Evolutionary conservation across 257 asterid species (phyloP).

Genomic region (Plectranthus barbatus): DNA sequence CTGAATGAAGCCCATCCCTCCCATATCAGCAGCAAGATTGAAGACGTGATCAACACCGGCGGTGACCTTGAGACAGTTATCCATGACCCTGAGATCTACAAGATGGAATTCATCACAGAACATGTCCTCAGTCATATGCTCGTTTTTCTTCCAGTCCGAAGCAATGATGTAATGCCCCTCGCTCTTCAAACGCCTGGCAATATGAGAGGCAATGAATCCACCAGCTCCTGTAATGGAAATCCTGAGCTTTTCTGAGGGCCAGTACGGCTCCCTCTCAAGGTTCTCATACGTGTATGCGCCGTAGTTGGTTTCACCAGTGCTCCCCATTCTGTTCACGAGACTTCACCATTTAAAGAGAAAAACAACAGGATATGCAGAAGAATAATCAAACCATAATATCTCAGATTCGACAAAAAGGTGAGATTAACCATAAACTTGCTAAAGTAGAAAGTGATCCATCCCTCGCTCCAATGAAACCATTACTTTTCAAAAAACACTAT

Average conservation of each 20-base stretch:
- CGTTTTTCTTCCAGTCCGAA: conserved; percentile 88
- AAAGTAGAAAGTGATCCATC: neutral
- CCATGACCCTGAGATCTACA: conserved; percentile 88
- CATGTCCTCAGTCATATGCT: conserved; percentile 91
- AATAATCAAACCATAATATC: neutral
- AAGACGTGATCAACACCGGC: conserved; percentile 62
- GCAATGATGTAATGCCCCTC: conserved; percentile 85
- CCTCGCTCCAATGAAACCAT: neutral
- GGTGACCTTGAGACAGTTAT: conserved; percentile 70
- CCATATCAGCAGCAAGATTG: conserved; percentile 91
- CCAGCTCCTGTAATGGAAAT: conserved; percentile 84
- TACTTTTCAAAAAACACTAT: neutral
- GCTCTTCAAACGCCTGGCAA: conserved; percentile 70
- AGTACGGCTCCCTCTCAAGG: conserved; percentile 79
- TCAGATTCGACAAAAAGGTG: neutral
- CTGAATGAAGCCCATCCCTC: conserved; percentile 91
- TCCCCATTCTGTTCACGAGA: conserved; percentile 54
- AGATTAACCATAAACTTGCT: neutral
- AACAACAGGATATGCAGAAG: neutral
- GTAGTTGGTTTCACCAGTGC: conserved; percentile 37
- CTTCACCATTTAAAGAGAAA: neutral
- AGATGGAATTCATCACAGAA: conserved; percentile 82
- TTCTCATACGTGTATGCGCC: conserved; percentile 68
- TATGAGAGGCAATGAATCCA: conserved; percentile 82
- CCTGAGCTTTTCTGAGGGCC: conserved; percentile 69